phyloP scores from a whole-genome alignment of 345 rosid genomes.

The Sonneratia alba region DNA sequence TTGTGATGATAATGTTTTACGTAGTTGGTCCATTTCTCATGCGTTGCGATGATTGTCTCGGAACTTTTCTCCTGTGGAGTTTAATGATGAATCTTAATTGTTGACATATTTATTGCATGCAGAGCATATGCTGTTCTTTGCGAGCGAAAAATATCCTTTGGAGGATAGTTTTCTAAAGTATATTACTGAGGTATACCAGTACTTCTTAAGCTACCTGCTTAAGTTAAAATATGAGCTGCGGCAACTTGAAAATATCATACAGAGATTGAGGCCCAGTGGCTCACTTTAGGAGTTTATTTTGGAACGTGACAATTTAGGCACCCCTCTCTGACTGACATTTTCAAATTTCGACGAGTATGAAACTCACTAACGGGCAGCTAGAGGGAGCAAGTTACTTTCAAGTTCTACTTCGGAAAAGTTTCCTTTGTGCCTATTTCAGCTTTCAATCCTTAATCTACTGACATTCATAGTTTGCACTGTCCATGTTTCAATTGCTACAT shows the following conservation, averaged over 20 bases:
- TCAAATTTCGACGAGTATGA: neutral
- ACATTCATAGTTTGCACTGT: neutral
- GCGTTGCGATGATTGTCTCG: neutral
- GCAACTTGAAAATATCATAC: neutral
- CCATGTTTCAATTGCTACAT: neutral
- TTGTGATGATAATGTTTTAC: neutral
- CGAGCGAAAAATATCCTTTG: slow-evolving; percentile 67
- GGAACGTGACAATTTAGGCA: neutral
- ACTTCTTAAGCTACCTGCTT: neutral
- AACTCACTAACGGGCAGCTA: neutral
- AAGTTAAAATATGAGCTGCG: neutral
- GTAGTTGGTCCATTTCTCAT: neutral
- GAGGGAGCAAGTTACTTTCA: neutral
- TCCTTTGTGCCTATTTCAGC: neutral
- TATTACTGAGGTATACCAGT: slow-evolving; percentile 44
- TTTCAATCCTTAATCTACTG: neutral
- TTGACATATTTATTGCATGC: slow-evolving; percentile 10
- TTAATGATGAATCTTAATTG: neutral
- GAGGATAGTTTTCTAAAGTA: slow-evolving; percentile 79
- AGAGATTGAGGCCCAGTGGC: neutral
- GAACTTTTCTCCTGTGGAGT: neutral
- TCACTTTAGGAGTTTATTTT: neutral
- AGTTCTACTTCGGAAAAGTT: neutral
- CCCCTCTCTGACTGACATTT: neutral
- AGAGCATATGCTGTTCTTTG: slow-evolving; percentile 87